Evolutionary conservation across 148 eudicot species (phyloP).

Genomic region (Cornus suecica): DNA sequence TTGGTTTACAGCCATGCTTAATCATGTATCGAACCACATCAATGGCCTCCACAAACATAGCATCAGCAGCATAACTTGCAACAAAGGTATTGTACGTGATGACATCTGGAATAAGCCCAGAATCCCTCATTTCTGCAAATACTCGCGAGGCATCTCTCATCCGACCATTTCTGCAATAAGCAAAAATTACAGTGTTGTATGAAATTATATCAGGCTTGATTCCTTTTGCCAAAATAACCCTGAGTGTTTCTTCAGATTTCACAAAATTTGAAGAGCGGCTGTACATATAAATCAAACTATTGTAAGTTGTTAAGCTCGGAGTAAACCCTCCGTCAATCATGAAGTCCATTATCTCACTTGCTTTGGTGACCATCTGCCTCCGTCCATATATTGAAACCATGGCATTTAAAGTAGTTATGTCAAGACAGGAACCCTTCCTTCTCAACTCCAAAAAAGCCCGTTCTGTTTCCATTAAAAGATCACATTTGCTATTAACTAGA

Average conservation of each 20-base stretch:
- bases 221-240: conserved; percentile 58
- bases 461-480: conserved; percentile 70
- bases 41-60: conserved; percentile 78
- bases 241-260: conserved; percentile 63
- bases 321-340: conserved; percentile 67
- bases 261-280: conserved; percentile 58
- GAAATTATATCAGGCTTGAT: conserved; percentile 78
- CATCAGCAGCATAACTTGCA: conserved; percentile 63
- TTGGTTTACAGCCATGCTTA: conserved; percentile 67
- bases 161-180: conserved; percentile 68
- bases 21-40: conserved; percentile 76
- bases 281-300: conserved; percentile 82
- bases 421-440: conserved; percentile 52
- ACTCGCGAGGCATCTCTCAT: conserved; percentile 74
- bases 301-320: conserved; percentile 77
- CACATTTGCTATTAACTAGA: conserved; percentile 72
- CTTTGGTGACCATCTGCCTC: conserved; percentile 65
- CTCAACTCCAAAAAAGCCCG: conserved; percentile 69
- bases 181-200: conserved; percentile 75
- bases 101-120: conserved; percentile 66
- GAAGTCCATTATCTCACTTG: conserved; percentile 58
- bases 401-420: conserved; percentile 69
- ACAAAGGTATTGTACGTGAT: conserved; percentile 79
- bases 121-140: conserved; percentile 51
- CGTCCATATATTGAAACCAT: conserved; percentile 86